phyloP scores from a whole-genome alignment of 257 asterid genomes.

The Nemophila menziesii region DNA sequence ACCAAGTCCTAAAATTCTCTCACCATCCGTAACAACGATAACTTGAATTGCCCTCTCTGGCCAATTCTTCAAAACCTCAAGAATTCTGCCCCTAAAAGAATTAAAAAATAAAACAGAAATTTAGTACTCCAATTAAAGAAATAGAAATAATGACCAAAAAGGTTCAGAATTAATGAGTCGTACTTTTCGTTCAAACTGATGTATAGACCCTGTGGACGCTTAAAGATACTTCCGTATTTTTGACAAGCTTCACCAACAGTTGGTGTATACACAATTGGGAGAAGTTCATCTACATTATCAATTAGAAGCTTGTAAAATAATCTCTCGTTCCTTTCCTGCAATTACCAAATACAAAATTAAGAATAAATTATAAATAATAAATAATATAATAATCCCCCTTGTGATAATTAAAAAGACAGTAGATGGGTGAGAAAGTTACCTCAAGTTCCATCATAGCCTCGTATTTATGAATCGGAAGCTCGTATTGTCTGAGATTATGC shows the following conservation, averaged over 20 bases:
- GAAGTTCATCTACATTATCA: constrained; percentile 81
- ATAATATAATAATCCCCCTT: no score
- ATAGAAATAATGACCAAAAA: no score
- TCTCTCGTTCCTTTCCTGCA: constrained; percentile 86
- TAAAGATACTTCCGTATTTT: constrained; percentile 80
- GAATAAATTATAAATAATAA: no score
- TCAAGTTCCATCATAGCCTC: constrained; percentile 74
- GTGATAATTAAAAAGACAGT: no score
- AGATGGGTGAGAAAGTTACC: constrained; percentile 23
- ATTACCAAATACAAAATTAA: constrained; percentile 3
- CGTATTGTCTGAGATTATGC: constrained; percentile 50
- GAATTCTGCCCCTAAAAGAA: constrained; percentile 64
- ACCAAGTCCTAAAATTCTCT: constrained; percentile 91
- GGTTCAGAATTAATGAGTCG: no score
- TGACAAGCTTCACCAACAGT: constrained; percentile 97
- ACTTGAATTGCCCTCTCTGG: constrained; percentile 84
- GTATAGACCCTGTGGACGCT: constrained; percentile 82
- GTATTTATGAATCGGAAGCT: constrained; percentile 71
- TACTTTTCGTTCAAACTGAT: constrained; percentile 87
- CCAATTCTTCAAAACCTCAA: constrained; percentile 85
- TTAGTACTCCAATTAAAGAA: neutral
- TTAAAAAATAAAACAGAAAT: neutral
- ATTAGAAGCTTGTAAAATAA: constrained; percentile 85
- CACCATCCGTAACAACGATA: constrained; percentile 94
- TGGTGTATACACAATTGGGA: constrained; percentile 84